A percentile compares a stretch with the other conserved stretches of the same genome.
Evolutionary conservation across 2,329 filamentous ascomycete species (phyloP).

Genomic region (Ceratocystis colombiana): DNA sequence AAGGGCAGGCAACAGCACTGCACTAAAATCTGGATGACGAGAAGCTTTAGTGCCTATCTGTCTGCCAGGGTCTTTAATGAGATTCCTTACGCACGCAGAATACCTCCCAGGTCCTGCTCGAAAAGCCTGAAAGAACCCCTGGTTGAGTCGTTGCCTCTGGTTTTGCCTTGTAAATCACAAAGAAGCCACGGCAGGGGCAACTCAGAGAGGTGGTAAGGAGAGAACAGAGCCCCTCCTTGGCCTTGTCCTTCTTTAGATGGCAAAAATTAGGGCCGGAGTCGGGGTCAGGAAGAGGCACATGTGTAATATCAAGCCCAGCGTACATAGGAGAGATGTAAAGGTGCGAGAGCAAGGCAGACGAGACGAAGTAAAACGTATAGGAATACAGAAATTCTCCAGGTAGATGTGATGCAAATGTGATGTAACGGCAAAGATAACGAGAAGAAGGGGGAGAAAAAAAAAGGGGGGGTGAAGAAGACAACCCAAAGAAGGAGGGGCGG

Average conservation of each 20-base stretch:
- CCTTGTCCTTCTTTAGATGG: neutral
- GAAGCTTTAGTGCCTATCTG: no score
- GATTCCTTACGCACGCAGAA: no score
- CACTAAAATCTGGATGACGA: no score
- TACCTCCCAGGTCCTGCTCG: neutral
- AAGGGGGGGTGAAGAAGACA: neutral
- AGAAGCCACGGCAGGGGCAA: conserved; percentile 8
- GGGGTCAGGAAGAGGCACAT: no score
- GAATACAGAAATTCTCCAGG: neutral
- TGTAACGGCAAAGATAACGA: no score
- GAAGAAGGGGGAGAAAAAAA: neutral
- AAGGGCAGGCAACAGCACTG: no score
- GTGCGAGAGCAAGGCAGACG: neutral
- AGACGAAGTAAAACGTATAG: neutral
- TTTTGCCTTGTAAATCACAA: neutral
- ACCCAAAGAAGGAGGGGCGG: neutral
- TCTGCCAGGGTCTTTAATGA: no score
- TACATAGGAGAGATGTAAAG: neutral
- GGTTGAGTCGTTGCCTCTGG: neutral
- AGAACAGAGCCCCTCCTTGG: neutral
- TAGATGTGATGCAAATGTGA: neutral
- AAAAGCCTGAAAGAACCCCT: neutral
- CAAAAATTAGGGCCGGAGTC: no score
- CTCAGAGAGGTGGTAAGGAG: neutral
- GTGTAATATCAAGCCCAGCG: neutral